Conservation (phyloP, 768 basidiomycete species). For the Kwoniella europaea region DNA sequence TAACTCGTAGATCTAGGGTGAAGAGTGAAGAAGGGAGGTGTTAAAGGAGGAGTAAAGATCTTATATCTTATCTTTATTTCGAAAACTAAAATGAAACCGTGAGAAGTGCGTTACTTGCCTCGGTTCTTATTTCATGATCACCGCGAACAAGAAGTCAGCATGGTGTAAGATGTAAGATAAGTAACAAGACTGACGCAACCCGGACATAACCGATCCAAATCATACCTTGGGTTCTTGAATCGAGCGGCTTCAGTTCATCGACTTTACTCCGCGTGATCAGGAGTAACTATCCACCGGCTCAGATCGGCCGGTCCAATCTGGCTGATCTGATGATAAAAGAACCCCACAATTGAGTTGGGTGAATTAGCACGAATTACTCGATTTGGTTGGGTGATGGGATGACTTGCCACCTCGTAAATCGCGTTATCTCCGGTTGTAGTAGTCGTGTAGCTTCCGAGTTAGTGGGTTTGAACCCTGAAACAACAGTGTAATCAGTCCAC, state of each 20-base stretch:
- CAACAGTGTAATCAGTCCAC: neutral
- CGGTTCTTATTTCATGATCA: neutral
- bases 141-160: neutral
- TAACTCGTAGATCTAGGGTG: neutral
- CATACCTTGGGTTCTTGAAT: neutral
- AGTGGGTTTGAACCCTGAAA: slow-evolving; percentile 1
- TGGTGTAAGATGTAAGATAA: no score
- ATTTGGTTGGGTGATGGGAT: slow-evolving; percentile 12
- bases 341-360: neutral
- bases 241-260: neutral
- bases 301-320: slow-evolving; percentile 9
- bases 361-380: neutral
- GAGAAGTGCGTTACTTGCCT: neutral
- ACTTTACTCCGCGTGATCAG: slow-evolving; percentile 13
- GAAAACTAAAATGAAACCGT: neutral
- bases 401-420: neutral
- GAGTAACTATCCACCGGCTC: neutral
- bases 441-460: slow-evolving; percentile 6
- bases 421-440: slow-evolving; percentile 25
- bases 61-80: neutral
- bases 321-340: neutral
- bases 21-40: no score
- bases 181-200: no score
- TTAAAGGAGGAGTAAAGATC: neutral
- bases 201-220: neutral